These are phyloP conservation scores for Kingdonia uniflora DNA, from an alignment of 164 flowering plant species.

Conservation along the genomic window DNA sequence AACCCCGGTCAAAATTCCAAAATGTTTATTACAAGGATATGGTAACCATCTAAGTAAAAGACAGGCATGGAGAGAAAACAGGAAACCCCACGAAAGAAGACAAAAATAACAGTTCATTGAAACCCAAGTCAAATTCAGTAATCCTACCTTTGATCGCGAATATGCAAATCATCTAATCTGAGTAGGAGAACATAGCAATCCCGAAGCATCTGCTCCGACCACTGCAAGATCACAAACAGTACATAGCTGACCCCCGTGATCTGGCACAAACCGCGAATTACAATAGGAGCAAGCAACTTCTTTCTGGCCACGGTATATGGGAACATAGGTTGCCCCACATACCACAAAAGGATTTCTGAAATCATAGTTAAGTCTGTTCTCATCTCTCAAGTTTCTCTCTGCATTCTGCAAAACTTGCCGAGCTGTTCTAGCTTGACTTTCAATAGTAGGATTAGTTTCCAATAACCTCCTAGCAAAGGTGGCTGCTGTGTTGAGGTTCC, in stretches of 20 bases:
- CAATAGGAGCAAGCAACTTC: conserved; percentile 39
- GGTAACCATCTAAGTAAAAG: not conserved
- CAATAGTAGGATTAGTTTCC: conserved; percentile 34
- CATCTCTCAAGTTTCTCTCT: conserved; percentile 36
- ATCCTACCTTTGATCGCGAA: conserved; percentile 5
- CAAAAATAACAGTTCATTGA: conserved; percentile 1
- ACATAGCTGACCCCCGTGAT: conserved; percentile 33
- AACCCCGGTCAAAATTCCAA: not conserved
- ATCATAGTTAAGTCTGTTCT: conserved; percentile 31
- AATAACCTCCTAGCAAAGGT: conserved; percentile 33
- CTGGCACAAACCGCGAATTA: conserved; percentile 30
- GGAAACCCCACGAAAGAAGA: not conserved
- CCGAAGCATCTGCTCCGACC: conserved; percentile 42
- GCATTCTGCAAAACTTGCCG: conserved; percentile 30
- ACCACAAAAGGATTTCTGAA: conserved; percentile 47
- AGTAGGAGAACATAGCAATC: conserved; percentile 36
- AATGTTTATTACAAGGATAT: conserved; percentile 1
- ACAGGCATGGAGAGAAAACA: not conserved
- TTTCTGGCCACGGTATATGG: conserved; percentile 43
- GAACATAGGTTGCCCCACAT: conserved; percentile 42
- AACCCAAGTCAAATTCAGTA: conserved; percentile 2
- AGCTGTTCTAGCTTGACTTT: conserved; percentile 28
- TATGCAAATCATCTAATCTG: conserved; percentile 27
- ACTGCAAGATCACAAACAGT: conserved; percentile 36
- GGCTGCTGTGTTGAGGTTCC: conserved; percentile 29